phyloP scores from a whole-genome alignment of 768 basidiomycete genomes.

The Leccinum broughii region DNA sequence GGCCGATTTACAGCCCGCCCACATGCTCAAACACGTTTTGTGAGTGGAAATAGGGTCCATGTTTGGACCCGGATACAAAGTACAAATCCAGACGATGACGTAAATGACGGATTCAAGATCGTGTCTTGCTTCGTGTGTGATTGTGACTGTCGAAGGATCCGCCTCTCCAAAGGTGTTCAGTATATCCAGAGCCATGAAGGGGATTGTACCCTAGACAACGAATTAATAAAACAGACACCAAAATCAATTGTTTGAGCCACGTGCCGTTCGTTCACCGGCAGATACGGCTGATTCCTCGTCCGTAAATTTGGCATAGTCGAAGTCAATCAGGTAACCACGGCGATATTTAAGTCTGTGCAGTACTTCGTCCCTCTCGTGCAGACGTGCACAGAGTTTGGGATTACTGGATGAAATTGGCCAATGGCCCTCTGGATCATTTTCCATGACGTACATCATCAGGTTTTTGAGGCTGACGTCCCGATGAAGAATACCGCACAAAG shows the following conservation, averaged over 20 bases:
- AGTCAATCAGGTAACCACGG: constrained; percentile 6
- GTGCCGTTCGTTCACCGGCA: neutral
- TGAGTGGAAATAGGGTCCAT: neutral
- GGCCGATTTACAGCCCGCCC: neutral
- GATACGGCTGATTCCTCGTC: neutral
- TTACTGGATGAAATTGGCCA: constrained; percentile 1
- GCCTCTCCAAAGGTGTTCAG: neutral
- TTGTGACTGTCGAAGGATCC: neutral
- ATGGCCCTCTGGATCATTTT: neutral
- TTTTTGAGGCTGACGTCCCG: neutral
- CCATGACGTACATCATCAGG: neutral
- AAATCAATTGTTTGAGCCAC: neutral
- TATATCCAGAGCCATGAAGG: constrained; percentile 6
- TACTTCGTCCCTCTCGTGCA: neutral
- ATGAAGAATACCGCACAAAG: neutral
- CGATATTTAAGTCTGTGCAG: neutral
- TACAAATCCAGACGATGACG: neutral
- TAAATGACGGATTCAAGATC: neutral
- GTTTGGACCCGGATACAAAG: neutral
- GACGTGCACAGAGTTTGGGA: no score
- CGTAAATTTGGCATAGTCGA: neutral
- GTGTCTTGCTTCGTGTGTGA: neutral
- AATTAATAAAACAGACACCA: neutral
- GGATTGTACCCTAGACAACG: neutral
- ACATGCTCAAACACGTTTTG: neutral